Evolutionary conservation across 192 early-diverging fungal species (phyloP), one percentile per base, ranked within the genome.

Genomic region (Backusella tuberculispora): DNA sequence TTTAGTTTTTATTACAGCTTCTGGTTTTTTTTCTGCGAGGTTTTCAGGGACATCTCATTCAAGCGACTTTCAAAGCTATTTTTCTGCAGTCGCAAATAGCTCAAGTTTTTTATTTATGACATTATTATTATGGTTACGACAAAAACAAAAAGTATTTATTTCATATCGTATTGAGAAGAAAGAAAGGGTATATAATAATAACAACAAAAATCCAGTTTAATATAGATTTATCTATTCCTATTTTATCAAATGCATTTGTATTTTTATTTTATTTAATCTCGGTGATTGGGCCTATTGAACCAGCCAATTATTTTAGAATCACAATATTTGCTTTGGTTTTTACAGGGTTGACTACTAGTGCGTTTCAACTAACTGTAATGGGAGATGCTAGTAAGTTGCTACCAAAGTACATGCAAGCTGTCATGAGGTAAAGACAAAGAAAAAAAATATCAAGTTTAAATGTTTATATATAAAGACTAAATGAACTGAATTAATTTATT

Each of bases 51-150:
- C 89, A n/a, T 50, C 81, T 6, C 88, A 88, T 53, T 83, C 84
- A 38, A 67, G 86, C 38, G 88, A 85, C 38, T 95, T 93, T 79
- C 91, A 92, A 71, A 93, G 90, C 81, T 95, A 89, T 80, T 95
- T 95, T 75, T 89, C 88, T 5, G 81, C 86, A 13, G 79, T 75
- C 6, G 91, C 87, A 74, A 92, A 86, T 82, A 81, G 82, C 21
- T 85, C 82, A 47, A 92, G 88, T 80, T 76, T 94, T 56, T 45
- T 85, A 15, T 84, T 79, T 40, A 85, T 89, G 40, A 72, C 78
- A 26, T 80, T 85, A 65, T 84, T 89, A 26, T 73, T 89, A 37
- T 80, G 81, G 81, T 79, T 77, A 44, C 84, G 85, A 37, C 85
- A 78, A 46, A 65, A 80, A 77, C 85, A 85, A 79, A 65, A 34